Evolutionary conservation across 1,284 basidiomycete genomes (phyloP), one percentile per base, ranked within the genome.

Genomic region (Pseudozyma sp.): DNA sequence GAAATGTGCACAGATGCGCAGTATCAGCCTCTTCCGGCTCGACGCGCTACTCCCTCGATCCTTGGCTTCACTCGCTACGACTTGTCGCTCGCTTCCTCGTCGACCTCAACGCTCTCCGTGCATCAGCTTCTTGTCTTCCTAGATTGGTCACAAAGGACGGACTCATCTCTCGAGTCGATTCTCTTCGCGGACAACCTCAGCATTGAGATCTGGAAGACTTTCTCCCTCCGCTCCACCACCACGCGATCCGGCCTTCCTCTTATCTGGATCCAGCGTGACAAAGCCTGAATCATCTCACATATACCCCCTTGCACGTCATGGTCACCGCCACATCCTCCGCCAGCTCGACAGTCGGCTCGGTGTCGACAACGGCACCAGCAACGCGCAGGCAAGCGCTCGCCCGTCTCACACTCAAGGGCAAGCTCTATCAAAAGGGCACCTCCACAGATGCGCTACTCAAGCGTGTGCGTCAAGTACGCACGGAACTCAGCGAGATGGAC

Each of bases 401-500:
- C n/a, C 66, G 67, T 46, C 71, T 74, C 43, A 55, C 71, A 17
- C 59, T 78, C 51, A 68, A 69, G n/a, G 78, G 76, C 54, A 75
- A 71, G 44, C 60, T 81, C 42, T 65, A 71, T 45, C 64, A 70
- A 31, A 64, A 73, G 49, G 81, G 79, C 10, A 47, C 57, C 24
- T 75, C 79, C 14, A 75, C 73, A 37, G 76, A 79, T 68, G 73
- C 67, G 34, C 58, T 80, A 19, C 74, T 77, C 46, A 75, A 80
- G 51, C 68, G 73, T 31, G 54, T 83, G 17, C 61, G 65, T 11
- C 65, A 69, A 37, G 61, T 77, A 7, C 68, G 70, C 51, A 59
- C 62, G 5, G 92, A 97, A 80, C 90, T 99, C 43, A 89, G 90
- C 16, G 89, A 88, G 8, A 88, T 95, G 78, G 94, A 97, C 81